Base-by-base conservation (phyloP, 2,329 filamentous ascomycete species). In the Cercospora janseana region DNA sequence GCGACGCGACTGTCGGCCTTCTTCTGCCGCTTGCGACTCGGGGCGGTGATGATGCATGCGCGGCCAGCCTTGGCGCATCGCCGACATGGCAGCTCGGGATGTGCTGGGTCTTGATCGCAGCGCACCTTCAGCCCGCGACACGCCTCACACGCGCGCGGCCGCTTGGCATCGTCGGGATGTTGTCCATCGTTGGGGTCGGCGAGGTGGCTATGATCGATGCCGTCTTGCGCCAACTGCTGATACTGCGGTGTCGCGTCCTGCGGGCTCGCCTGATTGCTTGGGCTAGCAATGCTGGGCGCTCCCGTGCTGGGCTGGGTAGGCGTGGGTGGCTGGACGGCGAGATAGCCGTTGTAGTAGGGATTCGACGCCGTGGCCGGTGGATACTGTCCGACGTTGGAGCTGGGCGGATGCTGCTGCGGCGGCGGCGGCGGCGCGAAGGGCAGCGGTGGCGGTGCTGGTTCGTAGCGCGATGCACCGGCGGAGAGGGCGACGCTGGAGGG, bases 1-100 rank as follows among this genome's bases (percentile, higher is more conserved):
- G 89, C 86, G 9, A 96, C 90, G 44, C 89, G 79, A 58, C 83
- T 92, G 67, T 95, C 91, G 46, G 88, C 90, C 76, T 95, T 95
- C 75, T 92, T 95, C 73, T 92, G 88, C 35, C 90, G 79, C 71
- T 94, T 95, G 31, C 88, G 71, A 10, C 76, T 82, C 0, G 81
- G 88, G 56, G 83, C 81, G 1, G 88, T 94, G 55, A 91, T 84
- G 31, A 91, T 73, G 65, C 90, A 95, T 56, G 77, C 76, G 28
- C 89, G 77, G n/a, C 83, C 81, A 2, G 88, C 87, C 71, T 94
- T 95, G 43, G 80, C 79, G 67, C 90, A 95, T 57, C 90, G 80
- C 66, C 70, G 72, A 55, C 75, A 78, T 4, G 74, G 69, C 4
- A 82, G 82, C 18, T 85, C 79, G 3, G 76, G 75, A 29, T 83